Evolutionary conservation across 495 filamentous ascomycete species (phyloP).

Genomic region (Podospora conica): DNA sequence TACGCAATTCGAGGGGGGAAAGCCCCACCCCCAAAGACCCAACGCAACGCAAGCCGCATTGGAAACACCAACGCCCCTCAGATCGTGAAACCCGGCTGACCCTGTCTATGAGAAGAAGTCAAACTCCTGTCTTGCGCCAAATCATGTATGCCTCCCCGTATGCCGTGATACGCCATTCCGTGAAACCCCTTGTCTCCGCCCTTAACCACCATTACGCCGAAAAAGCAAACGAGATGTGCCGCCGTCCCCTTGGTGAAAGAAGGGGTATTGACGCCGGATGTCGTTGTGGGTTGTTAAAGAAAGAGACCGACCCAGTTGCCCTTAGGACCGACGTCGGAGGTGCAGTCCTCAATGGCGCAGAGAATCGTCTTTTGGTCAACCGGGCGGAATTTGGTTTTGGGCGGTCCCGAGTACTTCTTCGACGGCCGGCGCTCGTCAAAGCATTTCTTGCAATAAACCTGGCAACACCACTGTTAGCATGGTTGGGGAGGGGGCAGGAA

Average conservation of each 20-base stretch:
- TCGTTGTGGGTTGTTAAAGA: slow-evolving; percentile 19
- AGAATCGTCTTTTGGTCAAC: slow-evolving; percentile 20
- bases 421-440: slow-evolving; percentile 31
- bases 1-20: neutral
- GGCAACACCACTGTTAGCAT: neutral
- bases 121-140: neutral
- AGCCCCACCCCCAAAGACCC: neutral
- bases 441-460: slow-evolving; percentile 45
- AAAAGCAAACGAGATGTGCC: neutral
- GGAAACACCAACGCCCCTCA: neutral
- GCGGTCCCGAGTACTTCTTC: slow-evolving; percentile 17
- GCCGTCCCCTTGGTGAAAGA: neutral
- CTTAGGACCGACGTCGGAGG: slow-evolving; percentile 32
- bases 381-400: slow-evolving; percentile 21
- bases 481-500: neutral
- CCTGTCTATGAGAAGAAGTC: neutral
- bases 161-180: neutral
- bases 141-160: neutral
- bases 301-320: slow-evolving; percentile 44
- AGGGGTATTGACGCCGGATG: neutral
- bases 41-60: neutral
- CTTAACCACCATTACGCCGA: neutral
- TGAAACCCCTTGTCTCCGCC: neutral
- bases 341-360: slow-evolving; percentile 42
- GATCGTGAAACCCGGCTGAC: neutral